A percentile compares a stretch with the other conserved stretches of the same genome.
Evolutionary conservation across 495 filamentous ascomycete genomes (phyloP).

Genomic region (Xylaria acuta): DNA sequence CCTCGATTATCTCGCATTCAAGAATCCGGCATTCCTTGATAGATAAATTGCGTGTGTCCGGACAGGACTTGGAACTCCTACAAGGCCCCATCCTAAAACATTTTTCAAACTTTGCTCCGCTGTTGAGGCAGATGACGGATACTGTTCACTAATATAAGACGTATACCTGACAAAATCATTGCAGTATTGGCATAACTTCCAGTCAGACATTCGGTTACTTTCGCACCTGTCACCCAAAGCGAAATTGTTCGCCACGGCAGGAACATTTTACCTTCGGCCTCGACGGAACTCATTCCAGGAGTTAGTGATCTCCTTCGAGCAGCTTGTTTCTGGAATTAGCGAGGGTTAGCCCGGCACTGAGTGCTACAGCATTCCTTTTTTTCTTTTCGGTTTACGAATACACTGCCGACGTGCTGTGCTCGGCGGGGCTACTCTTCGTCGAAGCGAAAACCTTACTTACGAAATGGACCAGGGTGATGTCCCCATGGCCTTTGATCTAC

Average conservation of each 20-base stretch:
- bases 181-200: not conserved
- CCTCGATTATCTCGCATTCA: not conserved
- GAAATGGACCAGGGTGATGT: slow-evolving; percentile 36
- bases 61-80: not conserved
- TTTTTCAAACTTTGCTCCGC: not conserved
- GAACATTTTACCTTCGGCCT: not conserved
- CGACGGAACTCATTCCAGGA: not conserved
- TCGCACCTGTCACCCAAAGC: too few species aligned
- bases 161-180: not conserved
- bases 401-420: not conserved
- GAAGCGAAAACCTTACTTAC: slow-evolving; percentile 10
- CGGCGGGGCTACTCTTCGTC: not conserved
- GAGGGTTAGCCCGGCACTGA: not conserved
- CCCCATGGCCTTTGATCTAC: slow-evolving; percentile 40
- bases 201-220: not conserved
- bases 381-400: not conserved
- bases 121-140: too few species aligned
- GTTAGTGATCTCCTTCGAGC: not conserved
- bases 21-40: not conserved
- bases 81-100: too few species aligned
- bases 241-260: not conserved
- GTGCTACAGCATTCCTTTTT: not conserved
- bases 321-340: not conserved
- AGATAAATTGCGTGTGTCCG: not conserved
- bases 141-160: not conserved